Evolutionary conservation across 768 basidiomycete genomes (phyloP).

Genomic region (Amanita rubescens): DNA sequence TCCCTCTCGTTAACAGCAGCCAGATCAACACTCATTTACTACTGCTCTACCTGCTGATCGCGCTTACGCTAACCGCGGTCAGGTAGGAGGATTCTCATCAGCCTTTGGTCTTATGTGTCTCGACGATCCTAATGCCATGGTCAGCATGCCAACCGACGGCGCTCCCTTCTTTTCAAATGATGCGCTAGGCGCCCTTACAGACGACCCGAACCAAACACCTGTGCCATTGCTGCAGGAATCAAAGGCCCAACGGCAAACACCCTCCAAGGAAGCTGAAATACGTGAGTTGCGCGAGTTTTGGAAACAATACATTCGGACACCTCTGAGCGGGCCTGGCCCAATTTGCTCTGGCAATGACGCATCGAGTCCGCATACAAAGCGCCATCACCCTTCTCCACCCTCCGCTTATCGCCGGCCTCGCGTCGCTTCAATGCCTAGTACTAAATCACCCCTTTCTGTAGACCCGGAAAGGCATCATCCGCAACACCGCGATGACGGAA

Average conservation of each 20-base stretch:
- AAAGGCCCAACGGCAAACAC: conserved; percentile 12
- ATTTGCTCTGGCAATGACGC: conserved; percentile 1
- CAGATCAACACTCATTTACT: conserved; percentile 1
- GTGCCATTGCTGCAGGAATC: conserved; percentile 25
- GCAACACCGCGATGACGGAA: conserved; percentile 12
- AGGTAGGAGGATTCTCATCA: conserved; percentile 42
- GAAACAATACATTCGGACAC: conserved; percentile 70
- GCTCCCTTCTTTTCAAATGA: conserved; percentile 52
- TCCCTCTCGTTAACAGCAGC: background rate
- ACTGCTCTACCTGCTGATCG: conserved; percentile 2
- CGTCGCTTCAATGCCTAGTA: conserved; percentile 62
- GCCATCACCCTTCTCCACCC: background rate
- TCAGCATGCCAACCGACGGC: conserved; percentile 49
- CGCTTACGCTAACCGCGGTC: conserved; percentile 11
- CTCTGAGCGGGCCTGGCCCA: conserved; percentile 34
- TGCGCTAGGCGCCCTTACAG: conserved; percentile 11
- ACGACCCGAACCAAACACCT: conserved; percentile 41
- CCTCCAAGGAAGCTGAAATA: conserved; percentile 19
- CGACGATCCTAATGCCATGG: conserved; percentile 64
- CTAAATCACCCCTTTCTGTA: conserved; percentile 49
- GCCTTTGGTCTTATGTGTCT: conserved; percentile 74
- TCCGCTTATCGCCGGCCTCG: conserved; percentile 30
- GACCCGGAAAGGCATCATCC: conserved; percentile 20
- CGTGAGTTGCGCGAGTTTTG: conserved; percentile 63
- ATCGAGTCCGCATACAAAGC: background rate